phyloP scores from a whole-genome alignment of 2,329 filamentous ascomycete genomes.

The Metarhizium anisopliae region DNA sequence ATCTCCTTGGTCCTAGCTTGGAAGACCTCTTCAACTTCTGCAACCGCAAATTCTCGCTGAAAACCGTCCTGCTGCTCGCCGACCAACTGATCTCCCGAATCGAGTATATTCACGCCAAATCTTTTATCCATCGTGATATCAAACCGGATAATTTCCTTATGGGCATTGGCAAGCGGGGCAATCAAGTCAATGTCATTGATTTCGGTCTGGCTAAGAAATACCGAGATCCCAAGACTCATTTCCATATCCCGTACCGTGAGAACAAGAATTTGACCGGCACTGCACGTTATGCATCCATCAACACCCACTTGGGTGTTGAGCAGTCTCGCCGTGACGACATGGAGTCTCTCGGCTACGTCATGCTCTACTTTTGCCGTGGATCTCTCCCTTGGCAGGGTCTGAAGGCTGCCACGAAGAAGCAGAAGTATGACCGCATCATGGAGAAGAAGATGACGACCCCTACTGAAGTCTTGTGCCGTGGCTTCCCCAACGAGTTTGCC shows the following conservation, averaged over 20 bases:
- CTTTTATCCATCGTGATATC: constrained; percentile 98
- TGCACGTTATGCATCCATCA: constrained; percentile 96
- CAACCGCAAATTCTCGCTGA: constrained; percentile 98
- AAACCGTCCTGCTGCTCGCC: constrained; percentile 92
- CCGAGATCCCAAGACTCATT: constrained; percentile 98
- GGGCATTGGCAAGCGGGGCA: constrained; percentile 98
- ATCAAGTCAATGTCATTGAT: constrained; percentile 99
- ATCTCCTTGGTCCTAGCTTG: constrained; percentile 87
- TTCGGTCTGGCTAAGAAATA: constrained; percentile 99
- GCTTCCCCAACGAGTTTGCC: constrained; percentile 98
- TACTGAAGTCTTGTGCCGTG: constrained; percentile 95
- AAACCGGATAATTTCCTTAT: constrained; percentile 99
- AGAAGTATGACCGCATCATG: constrained; percentile 99
- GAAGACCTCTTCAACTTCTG: constrained; percentile 99
- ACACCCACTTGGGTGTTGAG: constrained; percentile 96
- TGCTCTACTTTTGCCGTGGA: constrained; percentile 99
- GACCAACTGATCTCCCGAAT: constrained; percentile 98
- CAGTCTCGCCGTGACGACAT: constrained; percentile 99
- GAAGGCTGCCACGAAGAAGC: constrained; percentile 98
- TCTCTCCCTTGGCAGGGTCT: constrained; percentile 98
- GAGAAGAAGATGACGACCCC: constrained; percentile 99
- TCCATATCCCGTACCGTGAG: constrained; percentile 99
- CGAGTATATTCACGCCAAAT: constrained; percentile 99
- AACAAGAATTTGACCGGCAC: constrained; percentile 99
- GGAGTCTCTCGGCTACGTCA: constrained; percentile 97